phyloP scores from a whole-genome alignment of 108 stramenopile genomes.

The Pseudonitzschia delicatissima region DNA sequence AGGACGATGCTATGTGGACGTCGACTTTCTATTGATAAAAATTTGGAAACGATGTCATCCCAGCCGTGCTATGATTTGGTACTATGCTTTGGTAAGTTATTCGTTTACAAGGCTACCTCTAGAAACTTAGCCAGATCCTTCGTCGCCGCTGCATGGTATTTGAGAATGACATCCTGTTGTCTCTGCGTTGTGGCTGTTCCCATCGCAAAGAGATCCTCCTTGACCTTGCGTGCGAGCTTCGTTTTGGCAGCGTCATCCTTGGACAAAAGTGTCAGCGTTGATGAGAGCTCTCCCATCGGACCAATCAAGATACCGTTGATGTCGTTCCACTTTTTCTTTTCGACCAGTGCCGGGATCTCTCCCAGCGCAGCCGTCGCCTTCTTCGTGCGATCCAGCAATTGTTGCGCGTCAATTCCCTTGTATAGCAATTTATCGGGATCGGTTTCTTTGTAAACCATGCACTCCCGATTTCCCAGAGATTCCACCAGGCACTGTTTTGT shows the following conservation, averaged over 20 bases:
- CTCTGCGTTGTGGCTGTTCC: slow-evolving; percentile 44
- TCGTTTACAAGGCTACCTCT: background rate
- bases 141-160: slow-evolving; percentile 44
- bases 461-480: slow-evolving; percentile 63
- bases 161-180: slow-evolving; percentile 33
- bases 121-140: slow-evolving; percentile 54
- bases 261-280: slow-evolving; percentile 44
- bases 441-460: slow-evolving; percentile 50
- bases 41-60: too few relatives aligned
- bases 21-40: too few relatives aligned
- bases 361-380: slow-evolving; percentile 35
- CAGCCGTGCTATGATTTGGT: too few relatives aligned
- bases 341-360: slow-evolving; percentile 48
- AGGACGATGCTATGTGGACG: too few relatives aligned
- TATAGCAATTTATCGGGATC: slow-evolving; percentile 68
- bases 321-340: slow-evolving; percentile 62
- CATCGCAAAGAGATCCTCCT: slow-evolving; percentile 57
- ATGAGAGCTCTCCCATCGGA: slow-evolving; percentile 49
- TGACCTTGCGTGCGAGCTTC: slow-evolving; percentile 39
- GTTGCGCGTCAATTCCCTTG: slow-evolving; percentile 43
- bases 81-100: slow-evolving; percentile 40
- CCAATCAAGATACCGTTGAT: slow-evolving; percentile 61
- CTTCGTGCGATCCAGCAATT: slow-evolving; percentile 50
- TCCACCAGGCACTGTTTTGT: slow-evolving; percentile 72
- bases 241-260: slow-evolving; percentile 24